A percentile compares a stretch with the other conserved stretches of the same genome.
Evolutionary conservation across 768 basidiomycete genomes (phyloP).

Genomic region (Roridomyces roridus): DNA sequence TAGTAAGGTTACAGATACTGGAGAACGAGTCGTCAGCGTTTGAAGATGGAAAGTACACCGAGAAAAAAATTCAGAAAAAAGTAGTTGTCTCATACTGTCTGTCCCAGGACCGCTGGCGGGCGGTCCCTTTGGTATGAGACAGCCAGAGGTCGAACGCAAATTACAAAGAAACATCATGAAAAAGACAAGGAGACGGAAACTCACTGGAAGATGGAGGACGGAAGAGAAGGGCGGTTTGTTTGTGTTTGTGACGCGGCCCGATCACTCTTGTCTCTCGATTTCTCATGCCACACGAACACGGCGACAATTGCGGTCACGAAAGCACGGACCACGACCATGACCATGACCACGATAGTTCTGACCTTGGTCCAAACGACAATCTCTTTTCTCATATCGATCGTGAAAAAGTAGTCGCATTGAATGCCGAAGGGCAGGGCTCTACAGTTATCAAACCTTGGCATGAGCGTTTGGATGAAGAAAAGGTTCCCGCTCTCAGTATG

Average conservation of each 20-base stretch:
- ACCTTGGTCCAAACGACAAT: slow-evolving; percentile 68
- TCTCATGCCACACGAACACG: slow-evolving; percentile 62
- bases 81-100: slow-evolving; percentile 73
- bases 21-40: slow-evolving; percentile 25
- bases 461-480: slow-evolving; percentile 69
- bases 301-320: slow-evolving; percentile 65
- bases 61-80: slow-evolving; percentile 19
- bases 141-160: slow-evolving; percentile 84
- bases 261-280: not conserved
- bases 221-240: no score
- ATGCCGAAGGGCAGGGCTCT: slow-evolving; percentile 57
- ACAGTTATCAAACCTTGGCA: slow-evolving; percentile 90
- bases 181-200: slow-evolving; percentile 4
- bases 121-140: slow-evolving; percentile 73
- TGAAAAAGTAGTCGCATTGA: slow-evolving; percentile 80
- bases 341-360: slow-evolving; percentile 61
- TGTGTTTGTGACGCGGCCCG: no score
- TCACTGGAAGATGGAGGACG: no score
- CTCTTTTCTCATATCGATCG: slow-evolving; percentile 80
- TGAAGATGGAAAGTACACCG: not conserved
- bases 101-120: slow-evolving; percentile 79
- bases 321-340: slow-evolving; percentile 59
- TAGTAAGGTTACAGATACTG: slow-evolving; percentile 26
- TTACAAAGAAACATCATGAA: slow-evolving; percentile 73
- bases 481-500: slow-evolving; percentile 49